Evolutionary conservation across 2,329 filamentous ascomycete species (phyloP).

Genomic region (Clathrospora elynae): DNA sequence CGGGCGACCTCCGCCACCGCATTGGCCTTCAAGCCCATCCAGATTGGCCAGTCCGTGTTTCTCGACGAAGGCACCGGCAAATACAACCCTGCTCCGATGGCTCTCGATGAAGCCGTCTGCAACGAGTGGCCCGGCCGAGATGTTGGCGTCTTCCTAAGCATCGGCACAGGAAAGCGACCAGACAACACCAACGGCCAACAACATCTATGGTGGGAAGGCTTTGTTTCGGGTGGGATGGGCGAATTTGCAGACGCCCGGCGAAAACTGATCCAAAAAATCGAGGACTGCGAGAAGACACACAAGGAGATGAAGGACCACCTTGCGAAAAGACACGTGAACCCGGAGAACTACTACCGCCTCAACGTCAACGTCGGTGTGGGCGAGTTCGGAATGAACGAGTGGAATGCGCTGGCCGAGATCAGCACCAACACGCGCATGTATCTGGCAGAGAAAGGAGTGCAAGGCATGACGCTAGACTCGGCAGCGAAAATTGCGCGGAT

Average conservation of each 20-base stretch:
- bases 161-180: conserved; percentile 89
- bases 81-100: conserved; percentile 85
- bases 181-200: conserved; percentile 70
- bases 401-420: conserved; percentile 91
- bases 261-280: conserved; percentile 86
- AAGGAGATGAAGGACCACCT: conserved; percentile 84
- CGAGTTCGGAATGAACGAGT: conserved; percentile 99
- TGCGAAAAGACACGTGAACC: conserved; percentile 75
- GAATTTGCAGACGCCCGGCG: conserved; percentile 89
- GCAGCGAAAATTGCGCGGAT: conserved; percentile 84
- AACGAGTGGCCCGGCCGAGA: conserved; percentile 97
- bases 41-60: conserved; percentile 90
- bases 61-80: conserved; percentile 90
- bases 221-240: conserved; percentile 71
- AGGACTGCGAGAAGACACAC: conserved; percentile 91
- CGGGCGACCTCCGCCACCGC: conserved; percentile 91
- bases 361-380: conserved; percentile 96
- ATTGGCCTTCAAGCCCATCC: conserved; percentile 93
- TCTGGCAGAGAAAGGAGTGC: conserved; percentile 72
- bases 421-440: conserved; percentile 90
- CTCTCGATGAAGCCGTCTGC: conserved; percentile 85
- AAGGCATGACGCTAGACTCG: conserved; percentile 75
- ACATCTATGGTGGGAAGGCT: conserved; percentile 90
- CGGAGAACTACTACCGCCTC: conserved; percentile 92
- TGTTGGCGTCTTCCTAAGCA: conserved; percentile 86